Evolutionary conservation across 2,329 filamentous ascomycete genomes (phyloP).

Genomic region (Dactylellina leptospora): DNA sequence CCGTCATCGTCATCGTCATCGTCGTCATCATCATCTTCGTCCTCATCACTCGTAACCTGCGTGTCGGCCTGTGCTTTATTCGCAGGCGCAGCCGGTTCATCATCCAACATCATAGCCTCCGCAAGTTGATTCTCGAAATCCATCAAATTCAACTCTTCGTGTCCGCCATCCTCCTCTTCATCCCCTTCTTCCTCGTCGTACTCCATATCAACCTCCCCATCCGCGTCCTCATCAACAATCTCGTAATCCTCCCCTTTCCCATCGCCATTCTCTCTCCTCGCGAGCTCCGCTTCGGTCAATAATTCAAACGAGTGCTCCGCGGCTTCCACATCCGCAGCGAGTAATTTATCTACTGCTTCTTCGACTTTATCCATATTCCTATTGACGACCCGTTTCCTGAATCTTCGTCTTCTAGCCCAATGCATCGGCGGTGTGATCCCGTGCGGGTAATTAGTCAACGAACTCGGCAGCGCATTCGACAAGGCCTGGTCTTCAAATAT

Average conservation of each 20-base stretch:
- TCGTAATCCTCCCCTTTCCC: slow-evolving; percentile 59
- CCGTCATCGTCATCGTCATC: slow-evolving; percentile 59
- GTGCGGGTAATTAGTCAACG: slow-evolving; percentile 66
- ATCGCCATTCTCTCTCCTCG: slow-evolving; percentile 56
- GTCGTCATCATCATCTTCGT: slow-evolving; percentile 63
- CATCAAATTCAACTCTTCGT: slow-evolving; percentile 56
- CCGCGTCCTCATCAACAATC: slow-evolving; percentile 59
- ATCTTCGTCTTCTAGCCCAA: slow-evolving; percentile 68
- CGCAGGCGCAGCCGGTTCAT: slow-evolving; percentile 56
- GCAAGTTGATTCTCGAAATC: slow-evolving; percentile 57
- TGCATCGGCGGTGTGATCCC: slow-evolving; percentile 71
- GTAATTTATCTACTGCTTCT: slow-evolving; percentile 66
- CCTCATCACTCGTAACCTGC: slow-evolving; percentile 58
- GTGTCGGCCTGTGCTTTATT: slow-evolving; percentile 54
- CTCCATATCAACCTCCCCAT: slow-evolving; percentile 59
- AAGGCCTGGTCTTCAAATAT: slow-evolving; percentile 66
- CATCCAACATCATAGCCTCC: slow-evolving; percentile 57
- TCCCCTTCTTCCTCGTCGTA: slow-evolving; percentile 60
- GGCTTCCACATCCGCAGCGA: slow-evolving; percentile 63
- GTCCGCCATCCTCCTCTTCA: slow-evolving; percentile 57
- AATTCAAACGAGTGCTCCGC: slow-evolving; percentile 62
- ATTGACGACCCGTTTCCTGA: slow-evolving; percentile 67
- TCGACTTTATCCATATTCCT: slow-evolving; percentile 69
- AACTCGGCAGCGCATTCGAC: slow-evolving; percentile 62
- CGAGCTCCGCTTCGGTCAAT: slow-evolving; percentile 60